These are phyloP conservation scores for Tetrahymena malaccensis DNA, from an alignment of 73 alveolate species.

Conservation along the genomic window DNA sequence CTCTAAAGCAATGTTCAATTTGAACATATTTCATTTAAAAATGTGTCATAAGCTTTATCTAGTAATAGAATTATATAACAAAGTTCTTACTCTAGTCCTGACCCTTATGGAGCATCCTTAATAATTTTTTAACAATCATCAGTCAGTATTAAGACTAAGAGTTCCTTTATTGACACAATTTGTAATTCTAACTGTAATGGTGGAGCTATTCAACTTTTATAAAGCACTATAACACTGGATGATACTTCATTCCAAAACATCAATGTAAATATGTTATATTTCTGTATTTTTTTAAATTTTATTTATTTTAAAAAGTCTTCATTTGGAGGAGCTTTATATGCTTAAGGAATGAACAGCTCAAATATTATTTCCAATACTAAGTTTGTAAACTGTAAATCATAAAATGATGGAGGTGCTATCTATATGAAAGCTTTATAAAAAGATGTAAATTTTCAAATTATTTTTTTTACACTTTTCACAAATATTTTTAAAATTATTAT, in stretches of 20 bases:
- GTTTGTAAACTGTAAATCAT: background rate
- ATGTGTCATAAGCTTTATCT: background rate
- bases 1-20: background rate
- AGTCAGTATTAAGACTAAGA: background rate
- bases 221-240: background rate
- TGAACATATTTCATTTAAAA: background rate
- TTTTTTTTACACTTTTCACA: too few relatives aligned
- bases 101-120: background rate
- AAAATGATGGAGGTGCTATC: background rate
- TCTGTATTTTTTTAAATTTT: background rate
- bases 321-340: background rate
- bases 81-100: background rate
- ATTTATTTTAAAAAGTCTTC: background rate
- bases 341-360: background rate
- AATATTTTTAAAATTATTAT: background rate
- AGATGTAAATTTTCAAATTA: background rate
- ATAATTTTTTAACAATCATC: background rate
- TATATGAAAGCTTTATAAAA: background rate
- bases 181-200: background rate
- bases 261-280: background rate
- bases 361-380: background rate
- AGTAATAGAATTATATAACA: background rate
- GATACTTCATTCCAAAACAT: background rate
- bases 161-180: background rate
- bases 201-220: background rate